Evolutionary conservation across 2,329 filamentous ascomycete genomes (phyloP), one percentile per base, ranked within the genome.

Genomic region (Diaporthe ilicicola): DNA sequence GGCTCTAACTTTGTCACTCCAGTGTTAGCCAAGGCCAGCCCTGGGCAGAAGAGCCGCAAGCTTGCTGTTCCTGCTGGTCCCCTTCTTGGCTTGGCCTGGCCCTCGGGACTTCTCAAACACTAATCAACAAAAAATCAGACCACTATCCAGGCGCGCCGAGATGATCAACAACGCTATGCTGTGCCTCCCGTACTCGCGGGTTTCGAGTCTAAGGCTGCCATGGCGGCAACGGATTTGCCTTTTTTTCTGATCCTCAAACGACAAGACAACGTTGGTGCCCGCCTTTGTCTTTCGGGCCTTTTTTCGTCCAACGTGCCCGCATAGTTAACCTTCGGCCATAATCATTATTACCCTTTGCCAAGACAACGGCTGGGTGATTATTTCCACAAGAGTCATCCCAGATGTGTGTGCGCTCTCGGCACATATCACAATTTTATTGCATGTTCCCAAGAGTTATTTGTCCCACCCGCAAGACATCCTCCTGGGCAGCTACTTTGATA

Each of bases 61-160:
- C 59, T n/a, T n/a, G n/a, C n/a, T 64, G 44, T 19, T 44, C 59
- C 59, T 64, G 59, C 29, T 64, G 59, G 59, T 64, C 59, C 29
- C 29, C 42, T 50, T 48, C 46, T 34, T 34, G 32, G 32, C 59
- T 62, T 62, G 59, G 42, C 53, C 53, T 39, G 44, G 29, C 54
- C 17, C 54, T 34, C 54, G 54, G 64, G 34, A 59, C 56, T 54
- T 51, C 69, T 72, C 67, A 75, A 73, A 75, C 74, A 74, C 32
- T 66, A 22, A 74, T 75, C 72, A 74, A 68, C 59, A 67, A 70
- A 70, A 66, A 73, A 74, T 75, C 74, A 75, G 74, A 22, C 74
- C 74, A 75, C 53, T 68, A 64, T 71, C 62, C 51, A 34, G 46
- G 70, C 70, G 64, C 46, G 56, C 69, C 59, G 55, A 62, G 62